Conservation (phyloP, 345 rosid genomes). For the Linum trigynum region DNA sequence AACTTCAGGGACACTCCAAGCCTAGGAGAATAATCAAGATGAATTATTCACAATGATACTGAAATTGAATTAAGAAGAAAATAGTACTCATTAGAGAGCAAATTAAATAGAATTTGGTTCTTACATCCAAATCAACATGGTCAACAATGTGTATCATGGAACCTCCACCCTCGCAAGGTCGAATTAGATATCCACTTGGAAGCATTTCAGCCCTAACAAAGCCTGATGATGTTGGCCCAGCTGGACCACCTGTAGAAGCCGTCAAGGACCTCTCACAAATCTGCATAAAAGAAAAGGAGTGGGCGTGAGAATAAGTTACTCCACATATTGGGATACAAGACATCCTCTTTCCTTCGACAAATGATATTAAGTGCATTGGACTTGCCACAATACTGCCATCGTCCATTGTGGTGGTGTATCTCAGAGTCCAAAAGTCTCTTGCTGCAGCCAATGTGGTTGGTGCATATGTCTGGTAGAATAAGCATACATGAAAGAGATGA, state of each 20-base stretch:
- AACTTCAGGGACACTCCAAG: constrained; percentile 91
- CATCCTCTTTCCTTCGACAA: neutral
- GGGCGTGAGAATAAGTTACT: neutral
- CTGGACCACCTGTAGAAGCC: constrained; percentile 65
- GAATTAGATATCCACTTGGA: constrained; percentile 84
- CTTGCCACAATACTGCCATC: constrained; percentile 88
- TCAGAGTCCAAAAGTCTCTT: constrained; percentile 91
- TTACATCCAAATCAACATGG: constrained; percentile 90
- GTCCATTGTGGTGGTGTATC: constrained; percentile 80
- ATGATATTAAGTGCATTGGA: neutral
- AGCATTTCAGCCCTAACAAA: constrained; percentile 88
- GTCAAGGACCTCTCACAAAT: constrained; percentile 89
- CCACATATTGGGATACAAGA: neutral
- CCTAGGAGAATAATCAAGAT: constrained; percentile 29
- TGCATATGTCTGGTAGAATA: constrained; percentile 57
- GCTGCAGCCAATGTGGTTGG: constrained; percentile 89
- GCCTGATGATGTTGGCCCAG: constrained; percentile 61
- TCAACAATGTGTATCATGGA: constrained; percentile 91
- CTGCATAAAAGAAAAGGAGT: constrained; percentile 29
- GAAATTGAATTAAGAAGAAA: neutral
- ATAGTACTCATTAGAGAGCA: neutral
- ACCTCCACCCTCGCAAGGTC: constrained; percentile 95
- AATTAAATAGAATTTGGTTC: constrained; percentile 12
- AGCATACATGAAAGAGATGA: neutral
- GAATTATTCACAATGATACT: neutral